Percentiles rank a stretch among this genome's conserved stretches.
These are phyloP conservation scores for Basipetospora chlamydospora DNA, from an alignment of 2,329 filamentous ascomycete genomes.

Conservation along the genomic window DNA sequence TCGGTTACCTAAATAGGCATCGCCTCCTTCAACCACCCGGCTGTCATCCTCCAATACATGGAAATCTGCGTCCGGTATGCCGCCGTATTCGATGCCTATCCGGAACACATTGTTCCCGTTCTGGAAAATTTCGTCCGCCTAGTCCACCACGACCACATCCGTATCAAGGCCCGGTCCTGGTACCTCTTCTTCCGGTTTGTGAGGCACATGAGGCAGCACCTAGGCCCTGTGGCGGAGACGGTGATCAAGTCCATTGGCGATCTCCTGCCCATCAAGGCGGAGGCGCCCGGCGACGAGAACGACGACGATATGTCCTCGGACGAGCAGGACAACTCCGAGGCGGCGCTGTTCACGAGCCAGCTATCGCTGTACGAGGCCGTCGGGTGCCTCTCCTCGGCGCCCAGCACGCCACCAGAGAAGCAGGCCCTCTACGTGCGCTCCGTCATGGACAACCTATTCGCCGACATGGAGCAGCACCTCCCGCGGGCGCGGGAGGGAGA, in stretches of 20 bases:
- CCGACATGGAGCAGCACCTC: constrained; percentile 75
- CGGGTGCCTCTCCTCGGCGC: constrained; percentile 77
- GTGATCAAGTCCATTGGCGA: constrained; percentile 85
- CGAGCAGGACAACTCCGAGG: constrained; percentile 77
- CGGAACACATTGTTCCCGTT: constrained; percentile 67
- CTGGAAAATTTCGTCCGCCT: constrained; percentile 84
- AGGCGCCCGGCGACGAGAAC: constrained; percentile 59
- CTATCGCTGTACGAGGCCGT: constrained; percentile 90
- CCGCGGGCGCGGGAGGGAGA: constrained; percentile 65
- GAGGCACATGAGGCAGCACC: constrained; percentile 68
- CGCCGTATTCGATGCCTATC: constrained; percentile 78
- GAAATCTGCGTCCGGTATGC: constrained; percentile 94
- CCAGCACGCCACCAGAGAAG: constrained; percentile 63
- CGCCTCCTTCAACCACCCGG: constrained; percentile 73
- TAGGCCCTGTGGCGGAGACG: constrained; percentile 80
- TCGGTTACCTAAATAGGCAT: constrained; percentile 45
- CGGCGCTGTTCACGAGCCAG: constrained; percentile 81
- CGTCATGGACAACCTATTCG: constrained; percentile 78
- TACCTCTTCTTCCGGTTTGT: constrained; percentile 91
- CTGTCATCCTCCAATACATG: constrained; percentile 93
- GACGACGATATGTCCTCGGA: constrained; percentile 94
- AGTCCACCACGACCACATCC: constrained; percentile 75
- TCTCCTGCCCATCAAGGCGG: constrained; percentile 78
- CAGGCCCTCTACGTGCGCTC: constrained; percentile 77
- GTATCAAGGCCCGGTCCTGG: constrained; percentile 85